Evolutionary conservation across 805 yeast species (phyloP).

Genomic region (Pichia sporocuriosa): DNA sequence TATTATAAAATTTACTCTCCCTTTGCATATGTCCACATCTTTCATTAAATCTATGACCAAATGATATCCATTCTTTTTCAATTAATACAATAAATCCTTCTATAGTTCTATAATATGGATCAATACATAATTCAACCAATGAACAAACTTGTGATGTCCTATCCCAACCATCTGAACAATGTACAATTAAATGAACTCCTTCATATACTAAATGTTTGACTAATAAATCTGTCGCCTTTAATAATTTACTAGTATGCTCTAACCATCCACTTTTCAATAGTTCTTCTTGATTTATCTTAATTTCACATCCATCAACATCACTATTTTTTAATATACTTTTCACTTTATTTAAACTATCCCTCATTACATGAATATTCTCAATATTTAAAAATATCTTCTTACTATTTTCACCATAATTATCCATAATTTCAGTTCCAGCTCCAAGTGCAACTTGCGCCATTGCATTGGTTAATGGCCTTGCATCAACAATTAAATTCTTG

Average conservation of each 20-base stretch:
- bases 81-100: conserved; percentile 81
- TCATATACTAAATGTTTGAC: conserved; percentile 78
- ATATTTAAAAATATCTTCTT: conserved; percentile 74
- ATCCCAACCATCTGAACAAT: conserved; percentile 99
- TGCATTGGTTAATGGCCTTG: conserved; percentile 90
- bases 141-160: conserved; percentile 87
- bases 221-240: conserved; percentile 71
- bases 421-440: conserved; percentile 95
- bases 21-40: conserved; percentile 69
- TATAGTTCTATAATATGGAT: conserved; percentile 81
- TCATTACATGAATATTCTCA: conserved; percentile 92
- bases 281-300: conserved; percentile 42
- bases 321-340: conserved; percentile 58
- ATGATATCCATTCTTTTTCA: conserved; percentile 93
- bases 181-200: conserved; percentile 76
- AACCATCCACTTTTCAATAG: conserved; percentile 75
- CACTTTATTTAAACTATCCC: conserved; percentile 69
- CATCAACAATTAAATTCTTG: conserved; percentile 71
- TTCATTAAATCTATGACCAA: conserved; percentile 86
- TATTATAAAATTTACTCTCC: conserved; percentile 42
- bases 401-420: conserved; percentile 56
- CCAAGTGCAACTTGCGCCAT: conserved; percentile 95
- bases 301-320: conserved; percentile 42
- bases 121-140: conserved; percentile 76
- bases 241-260: conserved; percentile 56